Base-by-base conservation (phyloP, 192 early-diverging fungal species). In the Podila epicladia region DNA sequence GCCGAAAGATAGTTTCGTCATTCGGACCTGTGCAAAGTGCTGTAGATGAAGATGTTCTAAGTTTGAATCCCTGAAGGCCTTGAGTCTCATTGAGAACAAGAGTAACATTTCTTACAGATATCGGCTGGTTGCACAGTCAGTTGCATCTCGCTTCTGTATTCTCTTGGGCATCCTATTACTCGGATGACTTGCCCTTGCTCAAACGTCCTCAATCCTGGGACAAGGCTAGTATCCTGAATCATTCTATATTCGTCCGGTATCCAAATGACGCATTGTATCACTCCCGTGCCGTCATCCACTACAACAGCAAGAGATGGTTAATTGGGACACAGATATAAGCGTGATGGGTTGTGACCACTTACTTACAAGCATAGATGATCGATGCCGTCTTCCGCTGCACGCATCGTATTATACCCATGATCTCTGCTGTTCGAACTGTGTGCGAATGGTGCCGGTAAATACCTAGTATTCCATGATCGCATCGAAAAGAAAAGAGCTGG, bases 221-320 rank as follows among this genome's bases (percentile, higher is more conserved):
- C 50, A 0, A 9, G 20, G 41, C 50, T 59, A 4, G 62, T 72
- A 51, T 65, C 33, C 57, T 69, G 65, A 19, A 69, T 8, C 22
- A 31, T 45, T 32, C 37, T 65, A n/a, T 55, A 64, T n/a, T 69
- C 19, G 48, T 80, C 77, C 8, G 77, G 77, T n/a, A 80, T 73
- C 77, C 77, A 80, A 50, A 73, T 64, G 28, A 80, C 51, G 22
- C 70, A 72, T 20, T 58, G 77, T 7, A 80, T 58, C 17, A 53
- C 62, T 13, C 67, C 77, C 28, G 70, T 73, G 8, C 77, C 77
- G 41, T 80, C 77, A 60, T 80, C 77, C 66, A 80, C 77, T 80
- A 50, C 22, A 20, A n/a, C 8, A 55, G 53, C 53, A 5, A 24
- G 22, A 17, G 41, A 13, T 17, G 6, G 53, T 55, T 22, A 55